Conservation (phyloP, 495 filamentous ascomycete species). For the Sabuloglossum arenarium region DNA sequence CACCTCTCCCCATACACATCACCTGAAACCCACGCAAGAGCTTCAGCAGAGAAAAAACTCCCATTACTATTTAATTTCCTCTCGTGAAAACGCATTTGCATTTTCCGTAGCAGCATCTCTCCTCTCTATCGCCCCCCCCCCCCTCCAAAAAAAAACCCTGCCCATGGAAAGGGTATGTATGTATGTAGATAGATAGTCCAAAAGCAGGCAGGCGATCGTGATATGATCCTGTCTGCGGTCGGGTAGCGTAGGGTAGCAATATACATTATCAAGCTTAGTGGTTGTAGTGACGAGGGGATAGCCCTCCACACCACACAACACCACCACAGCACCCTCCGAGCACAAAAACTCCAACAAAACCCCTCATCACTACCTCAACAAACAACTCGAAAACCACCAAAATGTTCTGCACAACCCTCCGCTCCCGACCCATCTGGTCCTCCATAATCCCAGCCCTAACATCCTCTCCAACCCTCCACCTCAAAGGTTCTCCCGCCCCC, state of each 20-base stretch:
- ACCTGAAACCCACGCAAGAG: too few relatives aligned
- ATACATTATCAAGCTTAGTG: too few relatives aligned
- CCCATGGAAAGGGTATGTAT: not conserved
- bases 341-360: not conserved
- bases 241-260: too few relatives aligned
- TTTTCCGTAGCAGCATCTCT: too few relatives aligned
- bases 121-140: too few relatives aligned
- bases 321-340: too few relatives aligned
- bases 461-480: slow-evolving; percentile 14
- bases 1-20: not conserved
- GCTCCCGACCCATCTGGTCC: slow-evolving; percentile 29
- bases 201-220: not conserved
- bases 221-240: not conserved
- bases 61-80: too few relatives aligned
- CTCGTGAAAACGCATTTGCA: too few relatives aligned
- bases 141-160: too few relatives aligned
- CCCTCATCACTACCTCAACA: not conserved
- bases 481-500: slow-evolving; percentile 9
- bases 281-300: too few relatives aligned
- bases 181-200: not conserved
- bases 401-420: slow-evolving; percentile 35
- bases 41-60: too few relatives aligned
- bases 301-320: too few relatives aligned
- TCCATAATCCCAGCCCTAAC: slow-evolving; percentile 24
- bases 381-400: not conserved